phyloP scores from a whole-genome alignment of 176 grass and related monocot genomes.

The Aegilops longissima region DNA sequence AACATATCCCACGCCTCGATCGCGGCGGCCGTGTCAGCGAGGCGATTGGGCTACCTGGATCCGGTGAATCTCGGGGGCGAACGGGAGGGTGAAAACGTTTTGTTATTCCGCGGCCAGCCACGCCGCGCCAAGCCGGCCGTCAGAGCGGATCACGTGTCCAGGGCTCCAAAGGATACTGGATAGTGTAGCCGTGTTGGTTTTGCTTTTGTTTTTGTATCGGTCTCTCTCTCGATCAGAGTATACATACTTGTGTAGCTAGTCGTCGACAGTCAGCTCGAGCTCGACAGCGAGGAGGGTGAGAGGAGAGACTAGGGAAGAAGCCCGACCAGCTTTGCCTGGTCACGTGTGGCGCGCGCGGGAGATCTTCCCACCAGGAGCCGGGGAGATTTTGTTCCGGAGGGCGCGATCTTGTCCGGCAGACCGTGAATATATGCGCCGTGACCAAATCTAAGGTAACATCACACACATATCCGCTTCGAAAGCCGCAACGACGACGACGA shows the following conservation, averaged over 20 bases:
- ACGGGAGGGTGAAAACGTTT: neutral
- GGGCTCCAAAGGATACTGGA: neutral
- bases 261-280: neutral
- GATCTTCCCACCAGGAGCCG: slow-evolving; percentile 23
- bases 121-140: neutral
- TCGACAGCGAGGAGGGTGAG: neutral
- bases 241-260: too few relatives aligned
- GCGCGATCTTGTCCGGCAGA: slow-evolving; percentile 38
- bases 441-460: slow-evolving; percentile 40
- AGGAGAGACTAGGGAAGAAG: neutral
- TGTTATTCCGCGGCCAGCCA: neutral
- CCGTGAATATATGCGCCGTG: slow-evolving; percentile 33
- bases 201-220: neutral
- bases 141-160: neutral
- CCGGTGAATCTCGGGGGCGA: slow-evolving; percentile 25
- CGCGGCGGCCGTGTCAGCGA: neutral
- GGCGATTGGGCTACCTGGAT: neutral
- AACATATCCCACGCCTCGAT: neutral
- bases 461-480: slow-evolving; percentile 36
- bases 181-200: neutral
- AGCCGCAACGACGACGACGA: slow-evolving; percentile 5
- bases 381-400: slow-evolving; percentile 35
- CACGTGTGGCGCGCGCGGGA: slow-evolving; percentile 10
- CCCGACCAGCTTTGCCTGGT: neutral
- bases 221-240: too few relatives aligned